Percentiles rank a stretch among this genome's conserved stretches.
Evolutionary conservation across 73 alveolate genomes (phyloP).

Genomic region (Paramecium octaurelia): DNA sequence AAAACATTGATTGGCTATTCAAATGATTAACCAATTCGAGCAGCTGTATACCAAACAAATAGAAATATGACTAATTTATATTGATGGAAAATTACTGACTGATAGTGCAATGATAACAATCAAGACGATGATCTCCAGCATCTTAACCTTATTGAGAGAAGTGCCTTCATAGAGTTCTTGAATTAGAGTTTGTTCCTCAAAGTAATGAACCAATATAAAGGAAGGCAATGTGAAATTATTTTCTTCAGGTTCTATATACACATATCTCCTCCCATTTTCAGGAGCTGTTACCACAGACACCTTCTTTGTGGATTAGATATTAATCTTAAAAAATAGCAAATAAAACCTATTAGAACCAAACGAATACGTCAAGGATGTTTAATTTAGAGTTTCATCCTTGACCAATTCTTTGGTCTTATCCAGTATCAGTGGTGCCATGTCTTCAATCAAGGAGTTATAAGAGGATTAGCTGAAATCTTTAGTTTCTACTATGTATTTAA

Average conservation of each 20-base stretch:
- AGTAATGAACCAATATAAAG: slow-evolving; percentile 3
- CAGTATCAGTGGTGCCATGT: not conserved
- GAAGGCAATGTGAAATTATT: not conserved
- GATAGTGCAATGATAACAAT: slow-evolving; percentile 23
- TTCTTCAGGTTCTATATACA: not conserved
- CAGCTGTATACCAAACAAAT: slow-evolving; percentile 46
- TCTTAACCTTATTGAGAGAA: not conserved
- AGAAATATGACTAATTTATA: not conserved
- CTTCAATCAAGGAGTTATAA: not conserved
- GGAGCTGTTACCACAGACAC: not conserved
- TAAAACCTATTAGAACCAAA: not conserved
- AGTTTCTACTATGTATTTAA: not conserved
- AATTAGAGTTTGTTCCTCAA: not conserved
- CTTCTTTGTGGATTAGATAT: not conserved
- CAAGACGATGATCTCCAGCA: not conserved
- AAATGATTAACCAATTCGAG: slow-evolving; percentile 25
- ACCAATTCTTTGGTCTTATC: not conserved
- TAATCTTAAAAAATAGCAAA: not conserved
- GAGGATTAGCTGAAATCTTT: not conserved
- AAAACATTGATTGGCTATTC: slow-evolving; percentile 25
- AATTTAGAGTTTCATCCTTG: not conserved
- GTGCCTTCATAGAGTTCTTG: not conserved
- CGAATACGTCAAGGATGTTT: not conserved
- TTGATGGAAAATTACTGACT: not conserved
- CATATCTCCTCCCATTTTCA: slow-evolving; percentile 28